These are phyloP conservation scores for Choanephora cucurbitarum DNA, from an alignment of 371 early-diverging fungal genomes.

Conservation along the genomic window DNA sequence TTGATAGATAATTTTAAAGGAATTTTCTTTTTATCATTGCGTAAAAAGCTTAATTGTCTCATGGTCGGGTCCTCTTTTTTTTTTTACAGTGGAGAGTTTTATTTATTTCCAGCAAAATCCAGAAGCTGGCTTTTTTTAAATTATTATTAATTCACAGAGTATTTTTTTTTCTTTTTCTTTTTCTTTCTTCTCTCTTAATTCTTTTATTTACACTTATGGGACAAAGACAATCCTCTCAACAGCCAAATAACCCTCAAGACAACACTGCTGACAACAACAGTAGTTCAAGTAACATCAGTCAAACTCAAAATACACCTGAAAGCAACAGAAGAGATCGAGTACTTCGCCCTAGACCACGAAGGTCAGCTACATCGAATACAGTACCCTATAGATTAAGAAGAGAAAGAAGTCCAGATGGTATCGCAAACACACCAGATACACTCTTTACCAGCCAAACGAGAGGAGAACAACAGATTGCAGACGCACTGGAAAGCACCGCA, in stretches of 20 bases:
- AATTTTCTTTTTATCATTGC: too few species aligned
- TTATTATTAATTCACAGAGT: background rate
- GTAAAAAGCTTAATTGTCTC: too few species aligned
- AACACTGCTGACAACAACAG: slow-evolving; percentile 1
- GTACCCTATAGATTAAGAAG: background rate
- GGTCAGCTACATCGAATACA: background rate
- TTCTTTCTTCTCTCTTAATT: background rate
- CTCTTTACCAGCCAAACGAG: too few species aligned
- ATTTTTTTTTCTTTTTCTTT: slow-evolving; percentile 5
- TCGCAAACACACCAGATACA: background rate
- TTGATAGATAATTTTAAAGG: too few species aligned
- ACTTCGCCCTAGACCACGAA: slow-evolving; percentile 13
- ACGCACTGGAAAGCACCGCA: background rate
- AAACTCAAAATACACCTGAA: background rate
- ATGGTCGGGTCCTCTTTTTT: too few species aligned
- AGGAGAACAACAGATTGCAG: too few species aligned
- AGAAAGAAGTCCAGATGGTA: background rate
- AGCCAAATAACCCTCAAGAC: background rate
- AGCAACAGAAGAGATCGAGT: slow-evolving; percentile 11
- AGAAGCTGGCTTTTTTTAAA: too few species aligned
- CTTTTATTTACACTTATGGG: slow-evolving; percentile 15
- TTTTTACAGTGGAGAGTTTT: too few species aligned
- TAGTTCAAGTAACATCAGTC: background rate
- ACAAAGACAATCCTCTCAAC: slow-evolving; percentile 22
- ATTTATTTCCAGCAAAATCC: too few species aligned